Percentiles rank a stretch among this genome's conserved stretches.
Conservation (phyloP, 1,139 yeast species). For the Suhomyces wounanorum region DNA sequence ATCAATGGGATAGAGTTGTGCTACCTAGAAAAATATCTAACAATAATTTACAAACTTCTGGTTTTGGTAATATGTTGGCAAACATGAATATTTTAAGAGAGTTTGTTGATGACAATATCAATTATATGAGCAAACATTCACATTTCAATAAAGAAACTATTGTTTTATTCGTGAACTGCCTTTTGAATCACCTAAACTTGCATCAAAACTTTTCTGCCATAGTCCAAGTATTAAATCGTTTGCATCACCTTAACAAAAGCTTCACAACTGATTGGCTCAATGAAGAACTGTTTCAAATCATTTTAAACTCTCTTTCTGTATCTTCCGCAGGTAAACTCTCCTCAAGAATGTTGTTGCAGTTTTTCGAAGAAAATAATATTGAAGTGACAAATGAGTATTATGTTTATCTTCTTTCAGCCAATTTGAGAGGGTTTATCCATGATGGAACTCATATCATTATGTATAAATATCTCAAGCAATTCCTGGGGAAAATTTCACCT, state of each 20-base stretch:
- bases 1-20: constrained; percentile 13
- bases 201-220: constrained; percentile 42
- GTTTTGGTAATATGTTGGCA: constrained; percentile 37
- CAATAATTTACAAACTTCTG: constrained; percentile 24
- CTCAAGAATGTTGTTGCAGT: constrained; percentile 28
- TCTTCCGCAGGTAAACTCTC: constrained; percentile 33
- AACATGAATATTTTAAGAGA: constrained; percentile 27
- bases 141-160: constrained; percentile 24
- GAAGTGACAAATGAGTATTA: constrained; percentile 22
- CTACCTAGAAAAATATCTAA: constrained; percentile 26
- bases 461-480: constrained; percentile 27
- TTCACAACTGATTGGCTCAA: constrained; percentile 29
- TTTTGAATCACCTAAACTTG: constrained; percentile 37
- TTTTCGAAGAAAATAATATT: constrained; percentile 17
- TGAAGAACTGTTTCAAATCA: constrained; percentile 34
- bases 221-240: constrained; percentile 24
- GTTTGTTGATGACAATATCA: constrained; percentile 30
- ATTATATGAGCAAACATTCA: constrained; percentile 22
- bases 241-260: constrained; percentile 22
- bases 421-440: constrained; percentile 26
- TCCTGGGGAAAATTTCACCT: constrained; percentile 15
- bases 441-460: constrained; percentile 32
- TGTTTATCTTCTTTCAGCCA: constrained; percentile 28
- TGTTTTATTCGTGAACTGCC: constrained; percentile 38
- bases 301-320: constrained; percentile 30